Conservation (phyloP, 192 early-diverging fungal species). For the Umbelopsis ramanniana region DNA sequence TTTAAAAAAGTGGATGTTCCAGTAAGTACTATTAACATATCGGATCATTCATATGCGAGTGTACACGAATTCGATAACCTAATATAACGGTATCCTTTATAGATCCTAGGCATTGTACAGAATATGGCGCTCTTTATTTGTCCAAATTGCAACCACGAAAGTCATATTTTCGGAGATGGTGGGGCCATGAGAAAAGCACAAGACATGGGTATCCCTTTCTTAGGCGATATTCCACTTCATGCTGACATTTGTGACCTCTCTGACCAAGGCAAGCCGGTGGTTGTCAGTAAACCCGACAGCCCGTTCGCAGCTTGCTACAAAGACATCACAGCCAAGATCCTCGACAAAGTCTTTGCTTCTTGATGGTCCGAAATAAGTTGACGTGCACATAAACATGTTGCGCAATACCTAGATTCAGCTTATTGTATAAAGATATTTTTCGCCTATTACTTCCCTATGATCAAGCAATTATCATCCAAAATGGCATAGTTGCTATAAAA, state of each 20-base stretch:
- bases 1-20: conserved; percentile 83
- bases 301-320: conserved; percentile 53
- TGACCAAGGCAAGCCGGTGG: conserved; percentile 78
- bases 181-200: conserved; percentile 60
- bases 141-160: conserved; percentile 76
- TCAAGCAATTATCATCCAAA: too few species aligned
- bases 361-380: background rate
- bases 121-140: conserved; percentile 89
- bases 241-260: conserved; percentile 70
- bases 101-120: conserved; percentile 87
- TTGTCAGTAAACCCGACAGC: conserved; percentile 59
- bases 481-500: too few species aligned
- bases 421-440: background rate
- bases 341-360: conserved; percentile 23
- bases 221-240: conserved; percentile 82
- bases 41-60: background rate
- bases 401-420: background rate
- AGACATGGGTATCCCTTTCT: conserved; percentile 66
- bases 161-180: conserved; percentile 79
- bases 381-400: background rate
- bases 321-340: conserved; percentile 51
- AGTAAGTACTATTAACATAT: conserved; percentile 49
- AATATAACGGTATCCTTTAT: background rate
- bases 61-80: too few species aligned
- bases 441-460: too few species aligned